phyloP scores from a whole-genome alignment of 2,329 filamentous ascomycete species.

The Cercospora sp. region DNA sequence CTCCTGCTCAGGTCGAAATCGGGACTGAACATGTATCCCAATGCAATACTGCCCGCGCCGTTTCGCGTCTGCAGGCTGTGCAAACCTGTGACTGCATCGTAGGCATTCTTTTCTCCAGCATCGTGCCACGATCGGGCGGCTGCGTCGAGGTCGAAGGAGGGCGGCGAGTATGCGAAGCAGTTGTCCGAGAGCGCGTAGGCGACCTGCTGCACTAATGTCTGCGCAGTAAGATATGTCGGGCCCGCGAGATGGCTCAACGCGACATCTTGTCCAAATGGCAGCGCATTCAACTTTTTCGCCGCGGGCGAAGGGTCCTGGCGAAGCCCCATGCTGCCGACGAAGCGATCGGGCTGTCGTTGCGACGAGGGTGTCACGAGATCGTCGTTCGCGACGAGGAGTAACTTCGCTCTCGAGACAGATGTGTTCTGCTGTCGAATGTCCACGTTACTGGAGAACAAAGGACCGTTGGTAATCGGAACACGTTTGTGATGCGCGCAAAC shows the following conservation, averaged over 20 bases:
- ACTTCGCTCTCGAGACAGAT: not conserved
- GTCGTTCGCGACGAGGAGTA: not conserved
- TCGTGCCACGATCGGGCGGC: conserved; percentile 77
- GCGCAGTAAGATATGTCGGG: conserved; percentile 88
- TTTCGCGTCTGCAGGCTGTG: conserved; percentile 81
- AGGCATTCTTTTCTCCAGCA: conserved; percentile 71
- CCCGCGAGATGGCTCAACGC: conserved; percentile 67
- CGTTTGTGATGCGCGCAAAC: conserved; percentile 2
- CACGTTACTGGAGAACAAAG: not conserved
- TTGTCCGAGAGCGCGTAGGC: conserved; percentile 95
- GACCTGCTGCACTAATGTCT: conserved; percentile 92
- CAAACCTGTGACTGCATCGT: conserved; percentile 76
- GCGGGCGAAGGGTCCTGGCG: conserved; percentile 15
- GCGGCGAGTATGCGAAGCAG: conserved; percentile 94
- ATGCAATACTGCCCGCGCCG: conserved; percentile 84
- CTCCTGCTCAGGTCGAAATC: conserved; percentile 93
- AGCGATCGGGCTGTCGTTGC: conserved; percentile 7
- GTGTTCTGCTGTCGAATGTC: not conserved
- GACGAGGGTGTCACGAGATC: not conserved
- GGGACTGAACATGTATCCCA: conserved; percentile 96
- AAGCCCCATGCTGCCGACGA: conserved; percentile 40
- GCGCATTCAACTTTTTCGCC: conserved; percentile 45
- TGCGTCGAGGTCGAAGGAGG: conserved; percentile 86
- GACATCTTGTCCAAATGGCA: conserved; percentile 56
- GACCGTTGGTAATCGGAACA: not conserved